phyloP scores from a whole-genome alignment of 805 yeast genomes.

The Yamadazyma insecticola region DNA sequence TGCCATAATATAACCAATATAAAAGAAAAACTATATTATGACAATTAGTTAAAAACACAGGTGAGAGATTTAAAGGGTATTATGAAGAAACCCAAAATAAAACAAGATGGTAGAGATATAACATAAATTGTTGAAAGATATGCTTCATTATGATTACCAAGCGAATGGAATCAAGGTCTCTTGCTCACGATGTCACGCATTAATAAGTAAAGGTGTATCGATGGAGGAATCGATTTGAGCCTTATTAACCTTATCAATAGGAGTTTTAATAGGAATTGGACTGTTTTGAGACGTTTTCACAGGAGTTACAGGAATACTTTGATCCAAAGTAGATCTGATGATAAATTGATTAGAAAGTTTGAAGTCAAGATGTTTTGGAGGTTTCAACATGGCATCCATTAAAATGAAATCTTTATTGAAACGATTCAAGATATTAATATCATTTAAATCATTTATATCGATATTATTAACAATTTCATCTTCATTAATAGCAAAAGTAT shows the following conservation, averaged over 20 bases:
- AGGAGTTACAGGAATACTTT: no score
- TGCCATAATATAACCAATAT: slow-evolving; percentile 10
- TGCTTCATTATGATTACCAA: no score
- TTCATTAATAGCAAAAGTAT: slow-evolving; percentile 25
- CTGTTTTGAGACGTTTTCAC: no score
- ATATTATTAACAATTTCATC: slow-evolving; percentile 12
- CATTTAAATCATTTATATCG: slow-evolving; percentile 10
- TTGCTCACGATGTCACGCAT: slow-evolving; percentile 13
- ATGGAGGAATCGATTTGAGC: slow-evolving; percentile 2
- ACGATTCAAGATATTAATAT: slow-evolving; percentile 9
- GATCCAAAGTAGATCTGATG: no score
- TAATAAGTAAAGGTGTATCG: slow-evolving; percentile 6
- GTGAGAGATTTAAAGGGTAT: slow-evolving; percentile 12
- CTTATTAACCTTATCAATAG: background rate
- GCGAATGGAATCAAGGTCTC: no score
- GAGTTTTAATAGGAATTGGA: background rate
- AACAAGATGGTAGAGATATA: no score
- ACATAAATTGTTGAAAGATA: no score
- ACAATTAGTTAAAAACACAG: slow-evolving; percentile 14
- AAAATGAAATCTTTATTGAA: slow-evolving; percentile 10
- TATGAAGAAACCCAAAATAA: no score
- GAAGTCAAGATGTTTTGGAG: slow-evolving; percentile 10
- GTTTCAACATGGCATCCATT: slow-evolving; percentile 18
- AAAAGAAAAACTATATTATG: slow-evolving; percentile 9
- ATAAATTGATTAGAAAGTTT: no score